A percentile compares a stretch with the other conserved stretches of the same genome.
Conservation (phyloP, 768 basidiomycete genomes). For the Leccinum barrowsii region DNA sequence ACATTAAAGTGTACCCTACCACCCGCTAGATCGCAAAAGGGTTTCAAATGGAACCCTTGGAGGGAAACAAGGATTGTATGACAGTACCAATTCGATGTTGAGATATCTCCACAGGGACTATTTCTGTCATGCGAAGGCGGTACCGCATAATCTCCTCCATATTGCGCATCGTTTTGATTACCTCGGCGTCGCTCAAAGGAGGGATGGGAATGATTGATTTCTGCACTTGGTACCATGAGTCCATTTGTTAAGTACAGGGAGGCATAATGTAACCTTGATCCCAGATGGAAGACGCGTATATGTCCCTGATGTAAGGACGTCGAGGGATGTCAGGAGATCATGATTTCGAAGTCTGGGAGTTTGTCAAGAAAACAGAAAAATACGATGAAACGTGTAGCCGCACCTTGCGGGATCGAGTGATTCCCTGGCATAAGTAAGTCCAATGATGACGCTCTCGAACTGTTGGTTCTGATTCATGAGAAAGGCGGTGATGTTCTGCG, state of each 20-base stretch:
- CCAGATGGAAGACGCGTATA: constrained; percentile 78
- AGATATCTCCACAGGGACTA: constrained; percentile 80
- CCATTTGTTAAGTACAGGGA: constrained; percentile 11
- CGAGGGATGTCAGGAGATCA: constrained; percentile 86
- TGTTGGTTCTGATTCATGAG: constrained; percentile 82
- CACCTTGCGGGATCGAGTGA: constrained; percentile 77
- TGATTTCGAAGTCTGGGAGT: constrained; percentile 78
- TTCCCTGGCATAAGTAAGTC: constrained; percentile 63
- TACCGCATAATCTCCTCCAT: constrained; percentile 79
- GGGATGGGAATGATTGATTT: constrained; percentile 65
- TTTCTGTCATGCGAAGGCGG: constrained; percentile 73
- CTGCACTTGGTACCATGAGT: constrained; percentile 38
- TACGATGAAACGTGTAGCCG: constrained; percentile 10
- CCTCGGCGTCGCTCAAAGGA: constrained; percentile 63
- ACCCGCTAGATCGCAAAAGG: constrained; percentile 44
- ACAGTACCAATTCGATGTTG: constrained; percentile 60
- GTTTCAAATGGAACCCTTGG: constrained; percentile 12
- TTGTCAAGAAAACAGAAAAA: not conserved
- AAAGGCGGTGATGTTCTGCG: constrained; percentile 82
- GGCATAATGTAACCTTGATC: constrained; percentile 58
- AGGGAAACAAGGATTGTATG: constrained; percentile 12
- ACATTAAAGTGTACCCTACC: constrained; percentile 80
- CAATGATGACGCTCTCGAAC: constrained; percentile 66
- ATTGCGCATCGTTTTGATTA: constrained; percentile 60
- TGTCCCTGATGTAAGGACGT: constrained; percentile 82